A percentile compares a stretch with the other conserved stretches of the same genome.
Conservation (phyloP, 2,329 filamentous ascomycete genomes). For the Fusarium pseudocircinatum region DNA sequence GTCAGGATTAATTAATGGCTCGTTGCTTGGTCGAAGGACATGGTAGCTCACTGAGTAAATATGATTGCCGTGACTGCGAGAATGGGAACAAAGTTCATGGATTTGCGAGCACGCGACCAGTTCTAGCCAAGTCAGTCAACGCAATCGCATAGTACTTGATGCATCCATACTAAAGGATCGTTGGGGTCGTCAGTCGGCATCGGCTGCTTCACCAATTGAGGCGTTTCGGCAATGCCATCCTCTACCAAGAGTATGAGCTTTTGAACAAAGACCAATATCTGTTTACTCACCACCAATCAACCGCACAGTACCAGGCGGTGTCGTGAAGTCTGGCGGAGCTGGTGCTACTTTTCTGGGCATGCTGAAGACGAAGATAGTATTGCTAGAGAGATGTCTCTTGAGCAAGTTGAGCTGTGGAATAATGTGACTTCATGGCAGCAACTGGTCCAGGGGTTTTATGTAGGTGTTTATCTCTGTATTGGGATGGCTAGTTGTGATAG, state of each 20-base stretch:
- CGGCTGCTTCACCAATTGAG: neutral
- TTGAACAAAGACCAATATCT: neutral
- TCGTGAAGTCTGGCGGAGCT: neutral
- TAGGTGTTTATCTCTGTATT: neutral
- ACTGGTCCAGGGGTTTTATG: neutral
- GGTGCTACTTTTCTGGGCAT: neutral
- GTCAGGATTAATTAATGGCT: neutral
- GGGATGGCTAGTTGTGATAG: neutral
- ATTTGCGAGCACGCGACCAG: neutral
- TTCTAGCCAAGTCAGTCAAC: neutral
- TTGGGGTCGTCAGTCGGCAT: neutral
- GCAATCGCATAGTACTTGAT: neutral
- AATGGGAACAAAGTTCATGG: neutral
- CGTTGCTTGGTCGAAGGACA: rapidly evolving
- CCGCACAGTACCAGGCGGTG: neutral
- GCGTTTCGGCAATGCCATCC: neutral
- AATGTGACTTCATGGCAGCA: neutral
- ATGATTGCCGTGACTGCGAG: neutral
- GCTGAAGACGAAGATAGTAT: neutral
- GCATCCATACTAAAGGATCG: neutral
- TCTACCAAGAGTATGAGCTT: neutral
- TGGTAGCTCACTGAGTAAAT: neutral
- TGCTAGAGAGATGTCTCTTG: neutral
- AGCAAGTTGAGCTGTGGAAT: neutral
- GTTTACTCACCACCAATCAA: neutral